phyloP scores from a whole-genome alignment of 495 filamentous ascomycete genomes.

The Tuber umbilicatum region DNA sequence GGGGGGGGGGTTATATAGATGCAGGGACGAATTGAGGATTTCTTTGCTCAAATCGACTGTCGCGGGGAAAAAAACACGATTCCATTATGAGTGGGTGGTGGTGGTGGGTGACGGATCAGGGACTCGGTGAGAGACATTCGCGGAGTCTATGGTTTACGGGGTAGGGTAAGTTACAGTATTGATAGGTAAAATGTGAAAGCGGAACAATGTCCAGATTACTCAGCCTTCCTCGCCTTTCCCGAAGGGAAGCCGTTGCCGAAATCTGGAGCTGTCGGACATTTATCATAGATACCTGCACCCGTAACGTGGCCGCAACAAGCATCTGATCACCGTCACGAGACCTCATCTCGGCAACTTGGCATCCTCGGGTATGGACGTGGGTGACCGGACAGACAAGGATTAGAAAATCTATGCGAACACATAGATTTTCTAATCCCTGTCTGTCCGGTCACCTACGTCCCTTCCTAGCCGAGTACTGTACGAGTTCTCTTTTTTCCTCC shows the following conservation, averaged over 20 bases:
- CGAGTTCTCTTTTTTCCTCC: not conserved
- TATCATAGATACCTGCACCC: not conserved
- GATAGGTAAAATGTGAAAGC: not conserved
- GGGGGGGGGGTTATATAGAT: constrained; percentile 3
- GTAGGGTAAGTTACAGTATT: not conserved
- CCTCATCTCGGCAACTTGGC: not conserved
- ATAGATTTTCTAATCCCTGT: no score
- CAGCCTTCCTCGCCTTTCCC: not conserved
- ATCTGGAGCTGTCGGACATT: not conserved
- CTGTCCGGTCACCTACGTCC: no score
- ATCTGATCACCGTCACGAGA: not conserved
- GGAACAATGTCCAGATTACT: constrained; percentile 5
- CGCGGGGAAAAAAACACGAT: not conserved
- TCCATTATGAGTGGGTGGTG: not conserved
- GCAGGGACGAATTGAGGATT: not conserved
- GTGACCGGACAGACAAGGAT: no score
- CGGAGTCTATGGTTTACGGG: not conserved
- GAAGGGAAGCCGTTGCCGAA: constrained; percentile 1
- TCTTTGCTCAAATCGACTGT: not conserved
- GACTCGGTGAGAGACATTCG: not conserved
- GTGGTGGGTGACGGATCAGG: not conserved
- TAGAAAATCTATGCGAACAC: no score
- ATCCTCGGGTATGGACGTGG: no score
- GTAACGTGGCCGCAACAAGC: not conserved
- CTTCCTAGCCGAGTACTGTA: not conserved